A percentile compares a stretch with the other conserved stretches of the same genome.
Evolutionary conservation across 225 moss, liverwort and hornwort species (phyloP).

Genomic region (Physcomitrellopsis africana): DNA sequence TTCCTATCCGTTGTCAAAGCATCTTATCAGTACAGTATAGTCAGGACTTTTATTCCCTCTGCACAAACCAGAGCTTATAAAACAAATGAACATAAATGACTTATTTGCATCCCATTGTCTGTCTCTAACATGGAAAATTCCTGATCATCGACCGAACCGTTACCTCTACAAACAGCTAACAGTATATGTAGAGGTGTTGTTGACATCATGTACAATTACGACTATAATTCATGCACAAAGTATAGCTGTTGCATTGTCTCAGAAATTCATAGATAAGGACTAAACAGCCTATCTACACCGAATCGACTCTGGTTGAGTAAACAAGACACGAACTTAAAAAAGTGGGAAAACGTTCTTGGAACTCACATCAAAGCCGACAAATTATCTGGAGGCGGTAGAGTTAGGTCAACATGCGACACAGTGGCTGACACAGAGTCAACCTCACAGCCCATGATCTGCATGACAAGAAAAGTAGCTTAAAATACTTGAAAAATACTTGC

Average conservation of each 20-base stretch:
- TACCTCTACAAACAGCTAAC: too few species aligned
- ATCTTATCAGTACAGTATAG: too few species aligned
- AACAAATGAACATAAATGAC: too few species aligned
- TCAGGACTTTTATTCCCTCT: neutral
- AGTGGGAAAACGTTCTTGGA: too few species aligned
- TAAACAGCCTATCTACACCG: neutral
- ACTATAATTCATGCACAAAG: neutral
- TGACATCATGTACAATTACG: too few species aligned
- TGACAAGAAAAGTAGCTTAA: neutral
- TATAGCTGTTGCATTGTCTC: neutral
- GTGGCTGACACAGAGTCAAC: conserved; percentile 55
- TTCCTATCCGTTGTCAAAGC: too few species aligned
- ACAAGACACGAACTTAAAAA: neutral
- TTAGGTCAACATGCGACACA: conserved; percentile 56
- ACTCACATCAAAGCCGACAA: conserved; percentile 65
- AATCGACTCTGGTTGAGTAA: neutral
- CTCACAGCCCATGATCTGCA: conserved; percentile 60
- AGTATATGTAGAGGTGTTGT: too few species aligned
- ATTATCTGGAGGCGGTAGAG: conserved; percentile 66
- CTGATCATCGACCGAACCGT: too few species aligned
- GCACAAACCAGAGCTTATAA: too few species aligned
- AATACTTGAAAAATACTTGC: neutral
- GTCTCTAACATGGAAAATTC: too few species aligned
- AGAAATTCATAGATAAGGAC: neutral
- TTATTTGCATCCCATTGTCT: too few species aligned